A percentile compares a stretch with the other conserved stretches of the same genome.
These are phyloP conservation scores for Candida alai DNA, from an alignment of 805 yeast species.

Conservation along the genomic window DNA sequence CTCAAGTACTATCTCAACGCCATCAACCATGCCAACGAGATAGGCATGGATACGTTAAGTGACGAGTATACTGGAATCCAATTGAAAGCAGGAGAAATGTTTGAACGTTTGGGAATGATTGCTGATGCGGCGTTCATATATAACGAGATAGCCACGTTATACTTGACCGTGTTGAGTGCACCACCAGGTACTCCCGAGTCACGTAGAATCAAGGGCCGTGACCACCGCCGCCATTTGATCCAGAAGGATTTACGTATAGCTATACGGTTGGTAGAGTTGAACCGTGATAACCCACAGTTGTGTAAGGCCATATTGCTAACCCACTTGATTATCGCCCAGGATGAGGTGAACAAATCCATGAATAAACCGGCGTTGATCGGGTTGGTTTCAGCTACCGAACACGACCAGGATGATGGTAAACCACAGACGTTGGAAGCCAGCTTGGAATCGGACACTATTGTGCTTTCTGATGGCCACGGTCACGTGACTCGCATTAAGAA, in stretches of 20 bases:
- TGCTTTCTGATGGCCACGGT: conserved; percentile 12
- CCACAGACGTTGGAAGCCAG: conserved; percentile 15
- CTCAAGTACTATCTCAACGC: conserved; percentile 73
- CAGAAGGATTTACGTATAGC: conserved; percentile 70
- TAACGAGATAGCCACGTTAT: conserved; percentile 59
- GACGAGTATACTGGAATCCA: conserved; percentile 92
- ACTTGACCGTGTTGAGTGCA: conserved; percentile 48
- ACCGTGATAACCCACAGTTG: conserved; percentile 41
- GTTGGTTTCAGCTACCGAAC: background rate
- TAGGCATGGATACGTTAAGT: conserved; percentile 52
- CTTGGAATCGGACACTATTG: conserved; percentile 15
- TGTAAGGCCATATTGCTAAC: conserved; percentile 58
- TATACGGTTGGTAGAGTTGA: conserved; percentile 60
- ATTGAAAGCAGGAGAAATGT: conserved; percentile 83
- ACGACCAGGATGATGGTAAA: conserved; percentile 2
- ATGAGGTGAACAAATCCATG: conserved; percentile 41
- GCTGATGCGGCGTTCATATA: conserved; percentile 67
- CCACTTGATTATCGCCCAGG: conserved; percentile 63
- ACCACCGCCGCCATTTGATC: conserved; percentile 52
- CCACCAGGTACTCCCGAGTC: conserved; percentile 24
- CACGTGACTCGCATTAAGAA: conserved; percentile 20
- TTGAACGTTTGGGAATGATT: conserved; percentile 58
- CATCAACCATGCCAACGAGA: conserved; percentile 53
- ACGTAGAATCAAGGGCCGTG: conserved; percentile 18
- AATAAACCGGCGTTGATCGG: conserved; percentile 4